Conservation (phyloP, 202 grass and related monocot species). For the Panicum hallii region DNA sequence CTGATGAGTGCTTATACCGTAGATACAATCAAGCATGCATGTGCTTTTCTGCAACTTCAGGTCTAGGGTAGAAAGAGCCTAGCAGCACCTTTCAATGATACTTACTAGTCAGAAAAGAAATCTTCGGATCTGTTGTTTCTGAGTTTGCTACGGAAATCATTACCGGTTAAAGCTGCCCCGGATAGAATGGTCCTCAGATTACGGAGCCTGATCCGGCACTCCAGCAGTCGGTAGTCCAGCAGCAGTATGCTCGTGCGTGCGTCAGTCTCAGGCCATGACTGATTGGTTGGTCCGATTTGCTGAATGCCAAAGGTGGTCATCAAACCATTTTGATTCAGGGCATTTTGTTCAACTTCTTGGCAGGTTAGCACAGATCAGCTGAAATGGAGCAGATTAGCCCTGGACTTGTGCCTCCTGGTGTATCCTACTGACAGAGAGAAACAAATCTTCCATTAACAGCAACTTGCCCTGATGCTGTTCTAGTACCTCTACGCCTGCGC, state of each 20-base stretch:
- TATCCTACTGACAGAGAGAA: neutral
- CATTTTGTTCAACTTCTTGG: neutral
- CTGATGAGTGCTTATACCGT: too few relatives aligned
- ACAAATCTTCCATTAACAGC: neutral
- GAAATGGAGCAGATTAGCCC: too few relatives aligned
- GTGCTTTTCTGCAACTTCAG: slow-evolving; percentile 3
- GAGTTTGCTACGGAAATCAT: neutral
- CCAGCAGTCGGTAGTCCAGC: neutral
- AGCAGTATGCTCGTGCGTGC: neutral
- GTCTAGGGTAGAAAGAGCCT: neutral
- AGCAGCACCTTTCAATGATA: neutral
- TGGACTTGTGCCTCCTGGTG: too few relatives aligned
- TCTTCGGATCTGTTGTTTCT: too few relatives aligned
- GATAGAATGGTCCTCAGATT: neutral
- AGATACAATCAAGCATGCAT: slow-evolving; percentile 4
- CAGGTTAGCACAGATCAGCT: too few relatives aligned
- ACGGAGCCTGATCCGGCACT: neutral
- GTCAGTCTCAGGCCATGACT: neutral
- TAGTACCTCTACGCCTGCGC: neutral
- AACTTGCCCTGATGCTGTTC: neutral
- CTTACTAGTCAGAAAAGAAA: neutral
- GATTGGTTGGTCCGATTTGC: neutral
- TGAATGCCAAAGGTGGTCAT: neutral
- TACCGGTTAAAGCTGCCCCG: neutral
- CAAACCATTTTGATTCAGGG: neutral